Evolutionary conservation across 192 early-diverging fungal genomes (phyloP).

Genomic region (Linnemannia elongata): DNA sequence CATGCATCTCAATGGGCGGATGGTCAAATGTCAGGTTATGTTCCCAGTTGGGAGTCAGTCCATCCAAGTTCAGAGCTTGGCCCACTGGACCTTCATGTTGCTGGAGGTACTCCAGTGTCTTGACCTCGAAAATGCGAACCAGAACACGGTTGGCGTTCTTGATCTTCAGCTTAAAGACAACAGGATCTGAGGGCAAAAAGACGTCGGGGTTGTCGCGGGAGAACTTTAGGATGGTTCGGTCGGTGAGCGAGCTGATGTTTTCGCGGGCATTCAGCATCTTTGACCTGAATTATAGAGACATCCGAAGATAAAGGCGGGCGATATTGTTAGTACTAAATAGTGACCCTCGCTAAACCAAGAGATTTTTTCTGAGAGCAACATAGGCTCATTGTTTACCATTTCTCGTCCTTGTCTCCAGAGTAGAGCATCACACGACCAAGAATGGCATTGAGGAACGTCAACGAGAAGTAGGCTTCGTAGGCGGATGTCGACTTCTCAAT

Average conservation of each 20-base stretch:
- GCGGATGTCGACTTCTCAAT: conserved; percentile 16
- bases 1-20: conserved; percentile 48
- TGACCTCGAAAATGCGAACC: conserved; percentile 60
- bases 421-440: conserved; percentile 40
- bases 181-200: conserved; percentile 48
- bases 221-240: conserved; percentile 39
- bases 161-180: conserved; percentile 45
- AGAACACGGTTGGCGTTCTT: conserved; percentile 59
- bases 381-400: conserved; percentile 21
- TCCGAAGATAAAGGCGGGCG: not conserved
- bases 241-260: conserved; percentile 15
- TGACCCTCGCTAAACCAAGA: not conserved
- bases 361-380: not conserved
- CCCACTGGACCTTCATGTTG: conserved; percentile 20
- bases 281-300: conserved; percentile 8
- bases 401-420: conserved; percentile 29
- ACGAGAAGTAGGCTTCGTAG: conserved; percentile 31
- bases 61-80: conserved; percentile 53
- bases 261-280: not conserved
- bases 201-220: conserved; percentile 13
- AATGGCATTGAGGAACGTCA: conserved; percentile 15
- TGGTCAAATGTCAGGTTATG: conserved; percentile 28
- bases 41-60: conserved; percentile 64
- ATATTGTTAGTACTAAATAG: not conserved
- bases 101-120: conserved; percentile 59